Conservation (phyloP, 768 basidiomycete genomes). For the Hydnomerulius pinastri region DNA sequence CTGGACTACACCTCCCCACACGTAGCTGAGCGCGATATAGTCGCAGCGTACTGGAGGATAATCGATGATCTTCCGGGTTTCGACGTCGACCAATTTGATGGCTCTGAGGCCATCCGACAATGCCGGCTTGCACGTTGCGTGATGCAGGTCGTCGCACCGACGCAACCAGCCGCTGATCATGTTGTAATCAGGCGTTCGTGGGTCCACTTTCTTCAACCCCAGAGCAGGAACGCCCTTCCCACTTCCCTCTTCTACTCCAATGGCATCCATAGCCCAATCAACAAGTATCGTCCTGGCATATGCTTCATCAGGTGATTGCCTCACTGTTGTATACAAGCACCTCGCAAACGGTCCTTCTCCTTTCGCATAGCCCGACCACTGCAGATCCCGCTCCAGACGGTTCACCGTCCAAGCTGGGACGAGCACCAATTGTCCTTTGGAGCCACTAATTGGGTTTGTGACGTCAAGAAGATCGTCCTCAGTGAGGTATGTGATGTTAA, state of each 20-base stretch:
- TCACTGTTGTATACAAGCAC: constrained; percentile 10
- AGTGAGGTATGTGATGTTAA: constrained; percentile 7
- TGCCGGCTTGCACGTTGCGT: constrained; percentile 3
- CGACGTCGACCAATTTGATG: constrained; percentile 12
- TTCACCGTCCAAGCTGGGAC: constrained; percentile 2
- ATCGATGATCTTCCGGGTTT: constrained; percentile 5
- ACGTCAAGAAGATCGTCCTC: background rate
- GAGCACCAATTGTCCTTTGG: background rate
- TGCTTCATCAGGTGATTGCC: background rate
- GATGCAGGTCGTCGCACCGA: constrained; percentile 10
- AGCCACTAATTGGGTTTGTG: background rate
- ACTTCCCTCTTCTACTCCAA: background rate
- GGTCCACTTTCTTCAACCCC: constrained; percentile 9
- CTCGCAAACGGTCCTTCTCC: constrained; percentile 7
- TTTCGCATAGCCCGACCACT: background rate
- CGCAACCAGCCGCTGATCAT: constrained; percentile 10
- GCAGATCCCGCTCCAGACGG: background rate
- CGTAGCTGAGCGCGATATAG: constrained; percentile 18
- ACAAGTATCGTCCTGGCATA: background rate
- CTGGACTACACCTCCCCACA: constrained; percentile 16
- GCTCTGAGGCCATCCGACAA: constrained; percentile 4
- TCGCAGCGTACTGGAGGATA: constrained; percentile 8
- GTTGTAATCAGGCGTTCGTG: background rate
- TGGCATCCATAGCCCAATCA: constrained; percentile 3
- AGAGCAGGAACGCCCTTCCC: background rate